Evolutionary conservation across 345 rosid species (phyloP).

Genomic region (Laguncularia racemosa): DNA sequence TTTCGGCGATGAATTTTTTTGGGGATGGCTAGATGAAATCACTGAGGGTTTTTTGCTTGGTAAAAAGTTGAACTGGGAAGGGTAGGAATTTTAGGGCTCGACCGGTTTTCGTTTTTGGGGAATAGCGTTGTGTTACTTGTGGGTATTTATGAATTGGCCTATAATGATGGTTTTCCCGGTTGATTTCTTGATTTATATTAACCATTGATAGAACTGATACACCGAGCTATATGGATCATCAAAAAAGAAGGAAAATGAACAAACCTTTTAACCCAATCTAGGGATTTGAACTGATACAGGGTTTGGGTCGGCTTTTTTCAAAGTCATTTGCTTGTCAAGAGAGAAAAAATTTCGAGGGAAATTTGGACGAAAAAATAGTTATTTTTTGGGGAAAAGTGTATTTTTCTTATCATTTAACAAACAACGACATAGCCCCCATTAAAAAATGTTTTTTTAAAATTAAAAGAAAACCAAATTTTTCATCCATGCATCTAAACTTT

Average conservation of each 20-base stretch:
- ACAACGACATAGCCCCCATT: too few species aligned
- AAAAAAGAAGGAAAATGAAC: slow-evolving; percentile 47
- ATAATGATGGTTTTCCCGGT: slow-evolving; percentile 25
- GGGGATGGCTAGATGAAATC: slow-evolving; percentile 7
- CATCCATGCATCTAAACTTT: too few species aligned
- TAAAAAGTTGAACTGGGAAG: slow-evolving; percentile 19
- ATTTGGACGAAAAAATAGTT: background rate
- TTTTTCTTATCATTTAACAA: background rate
- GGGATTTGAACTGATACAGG: slow-evolving; percentile 39
- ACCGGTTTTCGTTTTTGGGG: background rate
- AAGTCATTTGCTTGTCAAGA: slow-evolving; percentile 24
- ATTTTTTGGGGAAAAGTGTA: background rate
- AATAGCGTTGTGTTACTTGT: background rate
- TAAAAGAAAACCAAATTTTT: too few species aligned
- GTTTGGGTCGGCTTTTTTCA: slow-evolving; percentile 53
- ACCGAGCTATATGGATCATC: slow-evolving; percentile 45
- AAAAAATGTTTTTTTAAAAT: too few species aligned
- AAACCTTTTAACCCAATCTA: slow-evolving; percentile 67
- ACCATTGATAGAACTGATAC: slow-evolving; percentile 38
- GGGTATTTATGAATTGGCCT: slow-evolving; percentile 7
- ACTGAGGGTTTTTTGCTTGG: slow-evolving; percentile 25
- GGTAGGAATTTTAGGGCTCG: background rate
- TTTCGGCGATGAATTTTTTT: slow-evolving; percentile 24
- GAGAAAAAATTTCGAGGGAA: background rate
- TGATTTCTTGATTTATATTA: slow-evolving; percentile 34